phyloP scores from a whole-genome alignment of 306 rosid species.

The Spatholobus suberectus region DNA sequence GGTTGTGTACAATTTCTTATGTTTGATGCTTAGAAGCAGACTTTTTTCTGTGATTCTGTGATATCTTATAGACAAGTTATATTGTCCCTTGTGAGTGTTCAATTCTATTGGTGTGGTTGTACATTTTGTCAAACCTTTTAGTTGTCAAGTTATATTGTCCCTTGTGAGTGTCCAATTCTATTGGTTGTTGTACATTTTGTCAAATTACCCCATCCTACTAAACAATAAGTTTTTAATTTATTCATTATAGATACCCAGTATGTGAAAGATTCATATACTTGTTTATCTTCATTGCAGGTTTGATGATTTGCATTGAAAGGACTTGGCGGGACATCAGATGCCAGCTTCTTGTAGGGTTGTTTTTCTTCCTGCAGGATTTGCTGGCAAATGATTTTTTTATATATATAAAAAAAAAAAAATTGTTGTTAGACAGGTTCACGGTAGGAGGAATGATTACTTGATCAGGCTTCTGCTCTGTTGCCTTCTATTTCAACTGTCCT shows the following conservation, averaged over 20 bases:
- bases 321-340: constrained; percentile 33
- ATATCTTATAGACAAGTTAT: not conserved
- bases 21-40: not conserved
- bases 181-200: not conserved
- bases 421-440: not conserved
- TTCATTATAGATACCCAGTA: not conserved
- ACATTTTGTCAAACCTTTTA: not conserved
- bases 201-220: not conserved
- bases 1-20: not conserved
- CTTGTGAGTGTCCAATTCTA: not conserved
- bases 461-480: constrained; percentile 33
- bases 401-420: not conserved
- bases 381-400: constrained; percentile 37
- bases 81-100: not conserved
- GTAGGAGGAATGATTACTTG: constrained; percentile 34
- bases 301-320: constrained; percentile 40
- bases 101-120: not conserved
- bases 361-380: constrained; percentile 52
- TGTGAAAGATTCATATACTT: constrained; percentile 36
- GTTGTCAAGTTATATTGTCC: not conserved
- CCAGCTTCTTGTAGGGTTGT: constrained; percentile 49
- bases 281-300: constrained; percentile 41
- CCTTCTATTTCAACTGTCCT: constrained; percentile 43
- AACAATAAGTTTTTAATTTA: not conserved
- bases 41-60: not conserved